Evolutionary conservation across 306 rosid species (phyloP).

Genomic region (Rubus parviflorus): DNA sequence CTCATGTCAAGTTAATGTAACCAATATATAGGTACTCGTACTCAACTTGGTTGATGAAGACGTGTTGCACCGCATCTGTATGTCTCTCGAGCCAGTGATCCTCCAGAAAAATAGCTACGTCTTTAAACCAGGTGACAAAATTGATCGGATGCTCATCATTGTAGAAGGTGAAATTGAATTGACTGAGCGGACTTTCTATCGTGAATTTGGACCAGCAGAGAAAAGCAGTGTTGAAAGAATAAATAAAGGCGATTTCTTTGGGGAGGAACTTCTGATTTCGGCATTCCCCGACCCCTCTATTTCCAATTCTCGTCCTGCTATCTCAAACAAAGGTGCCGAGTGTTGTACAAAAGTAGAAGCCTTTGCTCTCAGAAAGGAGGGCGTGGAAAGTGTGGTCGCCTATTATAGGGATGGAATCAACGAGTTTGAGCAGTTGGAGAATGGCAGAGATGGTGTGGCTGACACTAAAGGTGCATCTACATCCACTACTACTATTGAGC

Average conservation of each 20-base stretch:
- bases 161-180: neutral
- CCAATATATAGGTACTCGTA: neutral
- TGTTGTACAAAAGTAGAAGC: neutral
- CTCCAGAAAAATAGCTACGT: neutral
- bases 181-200: too few relatives aligned
- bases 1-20: too few relatives aligned
- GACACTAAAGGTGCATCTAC: neutral
- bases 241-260: neutral
- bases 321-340: neutral
- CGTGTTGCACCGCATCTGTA: neutral
- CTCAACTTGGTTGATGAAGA: neutral
- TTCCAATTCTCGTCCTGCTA: neutral
- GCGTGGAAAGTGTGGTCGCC: neutral
- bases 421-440: neutral
- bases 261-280: neutral
- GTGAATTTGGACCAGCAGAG: too few relatives aligned
- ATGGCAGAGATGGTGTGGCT: neutral
- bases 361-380: neutral
- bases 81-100: neutral
- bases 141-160: slow-evolving; percentile 5
- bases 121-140: neutral
- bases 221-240: too few relatives aligned
- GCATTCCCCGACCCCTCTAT: neutral
- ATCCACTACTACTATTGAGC: neutral
- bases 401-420: neutral